Evolutionary conservation across 352 stramenopile genomes (phyloP).

Genomic region (Plasmopara muralis): DNA sequence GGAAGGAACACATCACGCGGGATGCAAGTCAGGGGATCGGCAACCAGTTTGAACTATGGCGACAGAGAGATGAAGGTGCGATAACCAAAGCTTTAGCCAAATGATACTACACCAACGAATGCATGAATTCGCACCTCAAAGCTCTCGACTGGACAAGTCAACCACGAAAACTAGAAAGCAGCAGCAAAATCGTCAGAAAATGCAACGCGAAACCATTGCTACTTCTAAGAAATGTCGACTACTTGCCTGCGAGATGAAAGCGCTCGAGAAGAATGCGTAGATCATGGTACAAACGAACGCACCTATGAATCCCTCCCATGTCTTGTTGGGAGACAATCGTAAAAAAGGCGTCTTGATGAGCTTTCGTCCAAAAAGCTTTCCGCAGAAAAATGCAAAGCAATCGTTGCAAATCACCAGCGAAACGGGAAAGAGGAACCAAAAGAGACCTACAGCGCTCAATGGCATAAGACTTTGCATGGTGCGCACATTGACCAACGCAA

Average conservation of each 20-base stretch:
- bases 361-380: slow-evolving; percentile 78
- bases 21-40: slow-evolving; percentile 59
- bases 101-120: neutral
- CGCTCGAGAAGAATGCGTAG: slow-evolving; percentile 89
- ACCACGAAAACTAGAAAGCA: slow-evolving; percentile 77
- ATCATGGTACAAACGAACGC: slow-evolving; percentile 94
- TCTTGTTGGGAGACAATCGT: slow-evolving; percentile 98
- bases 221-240: neutral
- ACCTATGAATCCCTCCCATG: slow-evolving; percentile 98
- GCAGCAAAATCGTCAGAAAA: neutral
- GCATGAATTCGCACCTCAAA: slow-evolving; percentile 35
- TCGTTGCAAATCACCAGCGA: slow-evolving; percentile 95
- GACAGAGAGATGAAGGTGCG: neutral
- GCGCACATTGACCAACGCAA: neutral
- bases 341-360: slow-evolving; percentile 91
- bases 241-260: slow-evolving; percentile 79
- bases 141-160: slow-evolving; percentile 89
- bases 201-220: neutral
- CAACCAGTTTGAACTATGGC: slow-evolving; percentile 47
- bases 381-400: slow-evolving; percentile 93
- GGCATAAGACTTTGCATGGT: slow-evolving; percentile 4
- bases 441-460: slow-evolving; percentile 54
- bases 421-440: slow-evolving; percentile 93
- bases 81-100: slow-evolving; percentile 3
- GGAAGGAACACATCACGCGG: slow-evolving; percentile 56